phyloP scores from a whole-genome alignment of 371 early-diverging fungal genomes.

The Funneliformis caledonium region DNA sequence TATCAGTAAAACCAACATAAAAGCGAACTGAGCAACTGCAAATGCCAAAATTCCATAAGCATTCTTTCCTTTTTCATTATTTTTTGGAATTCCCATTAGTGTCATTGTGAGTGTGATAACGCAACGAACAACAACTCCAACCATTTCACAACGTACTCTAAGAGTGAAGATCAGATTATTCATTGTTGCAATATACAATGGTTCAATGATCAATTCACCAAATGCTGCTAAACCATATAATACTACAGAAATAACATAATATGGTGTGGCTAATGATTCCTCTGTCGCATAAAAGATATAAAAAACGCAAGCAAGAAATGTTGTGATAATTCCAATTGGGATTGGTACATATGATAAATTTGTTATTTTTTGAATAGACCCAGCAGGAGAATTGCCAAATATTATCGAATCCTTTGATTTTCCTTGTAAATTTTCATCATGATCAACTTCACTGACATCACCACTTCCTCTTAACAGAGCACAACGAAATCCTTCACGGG shows the following conservation, averaged over 20 bases:
- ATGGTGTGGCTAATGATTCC: constrained; percentile 24
- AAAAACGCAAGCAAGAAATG: constrained; percentile 33
- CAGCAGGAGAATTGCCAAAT: constrained; percentile 20
- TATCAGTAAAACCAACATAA: constrained; percentile 57
- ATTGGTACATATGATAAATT: constrained; percentile 42
- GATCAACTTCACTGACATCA: neutral
- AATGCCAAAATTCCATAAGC: constrained; percentile 72
- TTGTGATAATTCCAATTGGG: constrained; percentile 30
- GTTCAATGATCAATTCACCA: constrained; percentile 81
- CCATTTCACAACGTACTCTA: constrained; percentile 82
- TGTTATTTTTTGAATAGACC: constrained; percentile 30
- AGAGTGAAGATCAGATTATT: constrained; percentile 73
- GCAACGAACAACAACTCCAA: constrained; percentile 77
- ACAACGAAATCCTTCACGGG: constrained; percentile 88
- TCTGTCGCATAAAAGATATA: constrained; percentile 27
- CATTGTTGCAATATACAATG: constrained; percentile 78
- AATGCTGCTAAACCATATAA: constrained; percentile 76
- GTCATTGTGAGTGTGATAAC: constrained; percentile 68
- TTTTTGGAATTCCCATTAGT: constrained; percentile 53
- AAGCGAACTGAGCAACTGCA: constrained; percentile 78
- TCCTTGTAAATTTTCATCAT: neutral
- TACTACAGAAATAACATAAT: constrained; percentile 34
- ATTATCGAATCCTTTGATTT: neutral
- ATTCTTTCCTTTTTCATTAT: constrained; percentile 45
- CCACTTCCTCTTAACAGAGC: constrained; percentile 66